Evolutionary conservation across 1,284 basidiomycete species (phyloP), one percentile per base, ranked within the genome.

Genomic region (Filobasidium uniguttulatum): DNA sequence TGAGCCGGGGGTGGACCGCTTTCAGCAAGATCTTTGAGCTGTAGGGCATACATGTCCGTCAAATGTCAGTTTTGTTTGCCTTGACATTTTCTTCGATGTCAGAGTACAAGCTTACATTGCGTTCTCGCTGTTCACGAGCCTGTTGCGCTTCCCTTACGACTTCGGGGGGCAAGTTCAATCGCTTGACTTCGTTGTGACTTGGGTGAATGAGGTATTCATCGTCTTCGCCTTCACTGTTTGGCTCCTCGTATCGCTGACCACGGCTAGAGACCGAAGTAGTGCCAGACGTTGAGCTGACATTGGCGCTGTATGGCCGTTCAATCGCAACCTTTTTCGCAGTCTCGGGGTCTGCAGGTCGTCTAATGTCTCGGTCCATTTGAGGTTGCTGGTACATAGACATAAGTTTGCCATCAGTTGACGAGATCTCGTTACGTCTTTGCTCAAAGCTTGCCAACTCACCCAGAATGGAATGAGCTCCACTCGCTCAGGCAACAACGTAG

Each of bases 381-480:
- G 46, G 57, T 8, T 29, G 34, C 25, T 30, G 58, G 51, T 52
- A 34, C 10, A 35, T n/a, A n/a, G n/a, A n/a, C n/a, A n/a, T n/a
- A n/a, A n/a, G n/a, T 48, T 30, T 44, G 26, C 8, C 7, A n/a
- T n/a, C n/a, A n/a, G n/a, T n/a, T n/a, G n/a, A n/a, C n/a, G n/a
- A n/a, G n/a, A n/a, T n/a, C n/a, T n/a, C n/a, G n/a, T n/a, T n/a
- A n/a, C n/a, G n/a, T n/a, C n/a, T n/a, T n/a, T n/a, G n/a, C n/a
- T n/a, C n/a, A n/a, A n/a, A n/a, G n/a, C n/a, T n/a, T n/a, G 83
- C 66, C 93, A 89, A 5, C 89, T 90, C 3, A 97, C 79, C 93
- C 93, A 98, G 76, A 97, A 98, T 3, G 93, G 93, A 15, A 98
- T 85, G n/a, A 98, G 78, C 63, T 97, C 87, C 49, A 97, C 93